Evolutionary conservation across 805 yeast species (phyloP).

Genomic region (Yarrowia sp.): DNA sequence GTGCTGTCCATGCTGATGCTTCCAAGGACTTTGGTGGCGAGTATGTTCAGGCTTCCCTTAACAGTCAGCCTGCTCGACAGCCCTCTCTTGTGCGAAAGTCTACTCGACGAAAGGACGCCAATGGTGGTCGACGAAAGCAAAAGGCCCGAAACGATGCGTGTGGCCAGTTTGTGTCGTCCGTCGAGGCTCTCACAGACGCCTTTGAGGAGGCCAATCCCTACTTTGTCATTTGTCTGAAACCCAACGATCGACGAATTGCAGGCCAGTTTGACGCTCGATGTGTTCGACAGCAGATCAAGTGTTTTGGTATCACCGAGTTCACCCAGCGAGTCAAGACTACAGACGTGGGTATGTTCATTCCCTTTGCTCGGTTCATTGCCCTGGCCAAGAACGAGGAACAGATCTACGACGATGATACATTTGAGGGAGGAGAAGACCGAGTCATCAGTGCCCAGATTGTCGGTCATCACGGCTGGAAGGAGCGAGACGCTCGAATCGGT

Average conservation of each 20-base stretch:
- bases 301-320: slow-evolving; percentile 53
- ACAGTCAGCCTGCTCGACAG: slow-evolving; percentile 53
- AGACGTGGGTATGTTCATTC: slow-evolving; percentile 52
- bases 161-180: slow-evolving; percentile 50
- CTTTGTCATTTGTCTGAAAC: slow-evolving; percentile 54
- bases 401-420: slow-evolving; percentile 41
- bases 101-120: slow-evolving; percentile 39
- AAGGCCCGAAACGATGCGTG: slow-evolving; percentile 44
- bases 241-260: slow-evolving; percentile 52
- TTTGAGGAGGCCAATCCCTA: slow-evolving; percentile 53
- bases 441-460: slow-evolving; percentile 46
- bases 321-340: slow-evolving; percentile 52
- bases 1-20: slow-evolving; percentile 50
- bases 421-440: slow-evolving; percentile 40
- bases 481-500: slow-evolving; percentile 52
- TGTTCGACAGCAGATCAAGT: slow-evolving; percentile 54
- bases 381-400: slow-evolving; percentile 43
- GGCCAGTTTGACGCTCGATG: slow-evolving; percentile 54
- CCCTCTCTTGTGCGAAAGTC: slow-evolving; percentile 49
- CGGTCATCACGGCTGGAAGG: slow-evolving; percentile 49
- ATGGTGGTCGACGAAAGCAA: slow-evolving; percentile 10
- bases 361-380: slow-evolving; percentile 51
- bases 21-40: slow-evolving; percentile 38
- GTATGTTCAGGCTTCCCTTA: slow-evolving; percentile 52
- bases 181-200: slow-evolving; percentile 51